A percentile compares a stretch with the other conserved stretches of the same genome.
Evolutionary conservation across 805 yeast species (phyloP).

Genomic region (Wickerhamomyces rabaulensis): DNA sequence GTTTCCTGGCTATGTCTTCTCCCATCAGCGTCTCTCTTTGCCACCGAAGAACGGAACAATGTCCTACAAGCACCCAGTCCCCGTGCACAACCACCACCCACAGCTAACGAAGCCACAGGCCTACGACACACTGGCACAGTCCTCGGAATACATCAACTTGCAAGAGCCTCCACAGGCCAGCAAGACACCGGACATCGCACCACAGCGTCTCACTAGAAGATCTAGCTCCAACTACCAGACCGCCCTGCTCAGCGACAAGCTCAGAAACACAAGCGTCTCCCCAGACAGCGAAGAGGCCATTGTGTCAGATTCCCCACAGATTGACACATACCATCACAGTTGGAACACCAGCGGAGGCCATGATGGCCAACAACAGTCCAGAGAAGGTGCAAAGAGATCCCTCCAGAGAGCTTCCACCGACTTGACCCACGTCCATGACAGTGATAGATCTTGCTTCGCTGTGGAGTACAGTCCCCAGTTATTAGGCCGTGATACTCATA

Average conservation of each 20-base stretch:
- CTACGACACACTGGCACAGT: neutral
- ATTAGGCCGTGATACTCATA: neutral
- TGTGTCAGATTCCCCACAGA: neutral
- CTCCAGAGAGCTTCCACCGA: slow-evolving; percentile 10
- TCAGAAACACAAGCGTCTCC: neutral
- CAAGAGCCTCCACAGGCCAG: slow-evolving; percentile 12
- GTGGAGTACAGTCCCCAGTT: neutral
- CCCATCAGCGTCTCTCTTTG: too few species aligned
- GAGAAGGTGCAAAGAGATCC: slow-evolving; percentile 7
- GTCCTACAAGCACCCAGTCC: neutral
- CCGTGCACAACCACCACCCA: neutral
- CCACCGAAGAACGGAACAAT: neutral
- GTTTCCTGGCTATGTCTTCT: neutral
- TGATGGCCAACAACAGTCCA: neutral
- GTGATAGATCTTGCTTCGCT: slow-evolving; percentile 3
- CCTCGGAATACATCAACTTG: slow-evolving; percentile 7
- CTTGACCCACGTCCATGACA: slow-evolving; percentile 2
- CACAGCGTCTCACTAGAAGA: slow-evolving; percentile 2
- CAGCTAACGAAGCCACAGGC: neutral
- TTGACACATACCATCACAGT: neutral
- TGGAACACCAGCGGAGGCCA: neutral
- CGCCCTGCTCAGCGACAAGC: slow-evolving; percentile 2
- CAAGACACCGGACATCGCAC: slow-evolving; percentile 12
- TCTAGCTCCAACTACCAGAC: slow-evolving; percentile 6
- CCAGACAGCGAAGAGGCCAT: neutral